Evolutionary conservation across 805 yeast species (phyloP).

Genomic region (Barnettozyma vustinii): DNA sequence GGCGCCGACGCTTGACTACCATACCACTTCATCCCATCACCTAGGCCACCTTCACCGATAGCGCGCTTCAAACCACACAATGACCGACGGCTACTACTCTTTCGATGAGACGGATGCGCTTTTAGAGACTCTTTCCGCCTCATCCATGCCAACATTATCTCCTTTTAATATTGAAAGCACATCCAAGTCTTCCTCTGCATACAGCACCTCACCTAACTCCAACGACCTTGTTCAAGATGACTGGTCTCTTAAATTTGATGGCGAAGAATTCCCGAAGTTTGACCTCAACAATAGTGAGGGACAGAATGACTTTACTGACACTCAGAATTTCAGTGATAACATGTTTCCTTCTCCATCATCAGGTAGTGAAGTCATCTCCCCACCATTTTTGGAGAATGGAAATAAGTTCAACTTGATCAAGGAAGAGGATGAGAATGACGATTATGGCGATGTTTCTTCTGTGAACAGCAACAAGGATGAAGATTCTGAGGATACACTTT

Average conservation of each 20-base stretch:
- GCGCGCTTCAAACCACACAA: background rate
- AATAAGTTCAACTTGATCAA: constrained; percentile 3
- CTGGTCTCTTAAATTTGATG: constrained; percentile 3
- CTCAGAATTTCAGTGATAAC: constrained; percentile 1
- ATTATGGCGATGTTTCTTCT: constrained; percentile 2
- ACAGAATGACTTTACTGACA: background rate
- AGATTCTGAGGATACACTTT: background rate
- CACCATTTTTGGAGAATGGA: constrained; percentile 5
- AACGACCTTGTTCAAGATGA: constrained; percentile 15
- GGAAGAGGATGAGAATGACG: constrained; percentile 10
- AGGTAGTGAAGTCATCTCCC: background rate
- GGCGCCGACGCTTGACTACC: background rate
- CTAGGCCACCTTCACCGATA: background rate
- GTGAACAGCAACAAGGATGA: constrained; percentile 6
- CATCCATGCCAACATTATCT: constrained; percentile 21
- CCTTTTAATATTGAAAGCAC: constrained; percentile 19
- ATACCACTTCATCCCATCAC: background rate
- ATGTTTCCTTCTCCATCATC: constrained; percentile 10
- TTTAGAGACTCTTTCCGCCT: constrained; percentile 21
- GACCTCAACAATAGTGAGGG: background rate
- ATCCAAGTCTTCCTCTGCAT: constrained; percentile 18
- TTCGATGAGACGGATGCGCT: constrained; percentile 27
- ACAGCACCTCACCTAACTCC: constrained; percentile 19
- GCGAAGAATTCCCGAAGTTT: constrained; percentile 1
- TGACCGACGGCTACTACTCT: constrained; percentile 15